Conservation (phyloP, 768 basidiomycete species). For the Podaxis mareebaensis region DNA sequence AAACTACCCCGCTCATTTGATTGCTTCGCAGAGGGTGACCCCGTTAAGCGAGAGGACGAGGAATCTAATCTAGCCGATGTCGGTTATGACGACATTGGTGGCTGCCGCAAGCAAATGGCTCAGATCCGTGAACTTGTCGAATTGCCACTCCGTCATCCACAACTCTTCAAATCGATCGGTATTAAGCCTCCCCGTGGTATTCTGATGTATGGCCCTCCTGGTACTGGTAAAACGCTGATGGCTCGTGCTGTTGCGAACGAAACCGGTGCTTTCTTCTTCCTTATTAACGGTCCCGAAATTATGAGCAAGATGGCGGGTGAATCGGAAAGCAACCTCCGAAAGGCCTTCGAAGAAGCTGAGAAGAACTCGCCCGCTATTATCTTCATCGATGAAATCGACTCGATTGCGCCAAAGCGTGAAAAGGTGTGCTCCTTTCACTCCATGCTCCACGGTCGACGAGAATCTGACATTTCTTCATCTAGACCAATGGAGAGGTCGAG, state of each 20-base stretch:
- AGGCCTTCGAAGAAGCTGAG: constrained; percentile 99
- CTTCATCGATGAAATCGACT: constrained; percentile 99
- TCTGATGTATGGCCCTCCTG: constrained; percentile 97
- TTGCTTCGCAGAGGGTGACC: constrained; percentile 79
- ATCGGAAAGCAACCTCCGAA: constrained; percentile 94
- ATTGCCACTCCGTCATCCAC: constrained; percentile 95
- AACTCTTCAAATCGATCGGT: constrained; percentile 99
- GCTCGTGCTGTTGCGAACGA: constrained; percentile 99
- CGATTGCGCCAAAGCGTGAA: constrained; percentile 99
- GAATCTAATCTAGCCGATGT: constrained; percentile 96
- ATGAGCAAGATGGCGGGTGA: constrained; percentile 99
- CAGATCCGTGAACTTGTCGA: constrained; percentile 99
- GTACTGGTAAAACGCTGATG: constrained; percentile 99
- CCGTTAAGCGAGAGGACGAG: constrained; percentile 98
- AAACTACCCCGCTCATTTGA: constrained; percentile 17
- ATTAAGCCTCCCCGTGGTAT: constrained; percentile 99
- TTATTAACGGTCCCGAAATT: constrained; percentile 99
- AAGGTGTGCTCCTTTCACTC: constrained; percentile 58
- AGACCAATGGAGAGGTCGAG: constrained; percentile 99
- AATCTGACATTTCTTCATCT: constrained; percentile 8
- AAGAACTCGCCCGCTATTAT: constrained; percentile 99
- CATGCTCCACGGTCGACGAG: background rate
- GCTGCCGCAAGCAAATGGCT: constrained; percentile 99
- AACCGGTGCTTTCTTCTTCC: constrained; percentile 99
- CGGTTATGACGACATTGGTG: constrained; percentile 99